Evolutionary conservation across 2,329 filamentous ascomycete species (phyloP), one percentile per base, ranked within the genome.

Genomic region (Ascochyta fabae): DNA sequence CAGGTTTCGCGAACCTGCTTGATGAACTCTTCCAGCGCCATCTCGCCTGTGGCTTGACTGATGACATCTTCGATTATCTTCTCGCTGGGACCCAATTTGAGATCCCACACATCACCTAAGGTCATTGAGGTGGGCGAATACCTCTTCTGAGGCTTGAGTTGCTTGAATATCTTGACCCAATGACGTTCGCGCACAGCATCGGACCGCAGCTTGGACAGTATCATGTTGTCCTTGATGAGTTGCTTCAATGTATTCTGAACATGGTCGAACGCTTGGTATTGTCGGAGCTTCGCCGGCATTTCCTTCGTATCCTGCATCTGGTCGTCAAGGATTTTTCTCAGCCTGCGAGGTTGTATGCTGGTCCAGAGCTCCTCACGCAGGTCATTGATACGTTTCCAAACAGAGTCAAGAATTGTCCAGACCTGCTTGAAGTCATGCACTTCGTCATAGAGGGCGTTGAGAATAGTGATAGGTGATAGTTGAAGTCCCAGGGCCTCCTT

Each of bases 261-360:
- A 71, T 99, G 94, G 76, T 99, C 96, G 73, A 99, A 99, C n/a
- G 96, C 96, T 66, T 96, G 94, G 75, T 99, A 99, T 72, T 99
- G 96, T 58, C 96, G 88, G 94, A 99, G 98, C 56, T 95, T 88
- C 77, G 92, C 96, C 0, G 96, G 95, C 95, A 99, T 98, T 60
- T 98, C 94, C 79, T 96, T 98, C 33, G 93, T 98, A 85, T 96
- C 96, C 81, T 96, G 96, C 75, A 98, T 91, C 48, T 98, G 84
- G 43, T 89, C 88, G 70, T 99, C 94, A 46, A 99, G 88, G 59
- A 91, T 90, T 66, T 90, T 86, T 34, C 95, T 87, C 55, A 99
- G 87, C 78, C 98, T 99, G 61, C 95, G 86, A 8, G 96, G 94
- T 72, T 98, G 92, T 1, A 99, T 90, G 70, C 91, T 96, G 53